A percentile compares a stretch with the other conserved stretches of the same genome.
Evolutionary conservation across 306 rosid genomes (phyloP).

Genomic region (Ammopiptanthus mongolicus): DNA sequence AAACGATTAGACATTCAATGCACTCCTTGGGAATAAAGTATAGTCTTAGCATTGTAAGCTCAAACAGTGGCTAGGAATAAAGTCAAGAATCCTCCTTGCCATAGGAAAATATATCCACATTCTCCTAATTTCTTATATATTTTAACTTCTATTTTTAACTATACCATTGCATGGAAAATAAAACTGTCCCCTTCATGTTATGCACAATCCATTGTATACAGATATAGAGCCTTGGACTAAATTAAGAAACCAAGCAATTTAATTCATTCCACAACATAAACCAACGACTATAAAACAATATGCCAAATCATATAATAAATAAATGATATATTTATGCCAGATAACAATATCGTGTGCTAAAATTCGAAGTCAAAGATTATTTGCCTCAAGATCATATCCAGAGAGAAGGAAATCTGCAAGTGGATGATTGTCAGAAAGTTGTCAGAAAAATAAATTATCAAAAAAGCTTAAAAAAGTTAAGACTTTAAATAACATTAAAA

Average conservation of each 20-base stretch:
- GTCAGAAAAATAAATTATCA: too few relatives aligned
- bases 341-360: conserved; percentile 55
- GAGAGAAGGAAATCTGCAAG: too few relatives aligned
- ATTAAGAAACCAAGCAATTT: background rate
- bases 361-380: conserved; percentile 77
- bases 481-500: too few relatives aligned
- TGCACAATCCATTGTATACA: background rate
- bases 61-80: too few relatives aligned
- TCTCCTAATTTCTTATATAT: background rate
- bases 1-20: background rate
- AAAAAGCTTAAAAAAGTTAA: too few relatives aligned
- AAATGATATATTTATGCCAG: conserved; percentile 9
- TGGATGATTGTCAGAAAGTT: too few relatives aligned
- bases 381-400: conserved; percentile 88
- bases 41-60: background rate
- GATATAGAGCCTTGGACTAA: background rate
- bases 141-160: background rate
- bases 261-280: background rate
- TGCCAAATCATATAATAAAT: background rate
- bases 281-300: too few relatives aligned
- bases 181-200: background rate
- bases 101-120: background rate
- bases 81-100: background rate
- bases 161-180: background rate
- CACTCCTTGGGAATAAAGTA: background rate